Evolutionary conservation across 2,329 filamentous ascomycete genomes (phyloP), one percentile per base, ranked within the genome.

Genomic region (Neofusicoccum sp.): DNA sequence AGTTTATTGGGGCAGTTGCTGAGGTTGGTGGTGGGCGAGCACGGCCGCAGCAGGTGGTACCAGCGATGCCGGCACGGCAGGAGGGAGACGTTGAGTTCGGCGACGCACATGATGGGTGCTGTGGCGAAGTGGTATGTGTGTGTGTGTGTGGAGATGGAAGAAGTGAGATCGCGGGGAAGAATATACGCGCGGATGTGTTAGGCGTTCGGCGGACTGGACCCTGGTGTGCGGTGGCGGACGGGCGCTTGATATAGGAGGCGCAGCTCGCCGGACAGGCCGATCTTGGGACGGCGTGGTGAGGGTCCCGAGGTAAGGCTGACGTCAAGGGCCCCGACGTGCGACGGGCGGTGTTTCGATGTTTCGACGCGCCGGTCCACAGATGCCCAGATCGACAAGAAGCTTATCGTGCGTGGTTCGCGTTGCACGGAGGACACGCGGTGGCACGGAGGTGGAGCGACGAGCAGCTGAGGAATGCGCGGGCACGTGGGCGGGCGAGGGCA

Each of bases 11-110:
- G 67, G 66, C 79, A 82, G 68, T 79, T 80, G 67, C 75, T 67
- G 58, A 82, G 76, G 65, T 81, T 77, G 66, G 71, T 74, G 49
- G 71, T 71, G 2, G 76, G 72, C 30, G 68, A 69, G 71, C 79
- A 82, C 45, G 78, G 69, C 38, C 74, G 72, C 34, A 76, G 69
- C 30, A 82, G 75, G 62, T 78, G 75, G 70, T 80, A 81, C 79
- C 79, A 82, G 63, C 79, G 76, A 64, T 82, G 79, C 59, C 73
- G 70, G 73, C 79, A 82, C 44, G 75, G 69, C 58, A 77, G 73
- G 6, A 75, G 73, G 54, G 78, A 77, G 61, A 80, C 76, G 70
- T 80, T 80, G 45, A 82, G 73, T 64, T 80, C 77, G 63, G 78
- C 79, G 68, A 81, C 70, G 65, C 79, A 82, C 79, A 82, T 82